Evolutionary conservation across 352 stramenopile species (phyloP).

Genomic region (Phytophthora crassamura): DNA sequence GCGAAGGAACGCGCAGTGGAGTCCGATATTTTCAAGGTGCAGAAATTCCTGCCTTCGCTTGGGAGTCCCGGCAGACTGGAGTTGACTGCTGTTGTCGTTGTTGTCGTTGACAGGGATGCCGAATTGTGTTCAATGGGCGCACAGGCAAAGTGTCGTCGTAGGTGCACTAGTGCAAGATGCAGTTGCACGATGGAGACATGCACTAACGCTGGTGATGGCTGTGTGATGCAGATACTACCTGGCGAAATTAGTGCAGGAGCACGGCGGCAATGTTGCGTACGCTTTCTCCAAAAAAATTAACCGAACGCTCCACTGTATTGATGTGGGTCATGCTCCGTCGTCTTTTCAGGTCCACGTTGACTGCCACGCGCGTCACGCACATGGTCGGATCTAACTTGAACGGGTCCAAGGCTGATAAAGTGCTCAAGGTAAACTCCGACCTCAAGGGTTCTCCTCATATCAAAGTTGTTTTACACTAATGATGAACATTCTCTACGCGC

Average conservation of each 20-base stretch:
- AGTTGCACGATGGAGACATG: not conserved
- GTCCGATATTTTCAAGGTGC: constrained; percentile 66
- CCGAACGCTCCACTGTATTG: not conserved
- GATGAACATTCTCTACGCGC: not conserved
- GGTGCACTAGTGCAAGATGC: constrained; percentile 5
- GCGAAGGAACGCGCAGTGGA: constrained; percentile 9
- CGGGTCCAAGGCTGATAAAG: constrained; percentile 75
- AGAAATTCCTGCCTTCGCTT: not conserved
- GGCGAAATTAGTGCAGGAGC: constrained; percentile 78
- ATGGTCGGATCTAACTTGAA: constrained; percentile 85
- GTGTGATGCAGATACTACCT: constrained; percentile 71
- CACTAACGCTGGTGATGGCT: not conserved
- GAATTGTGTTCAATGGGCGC: constrained; percentile 82
- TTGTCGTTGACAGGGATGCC: constrained; percentile 58
- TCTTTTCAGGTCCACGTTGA: constrained; percentile 42
- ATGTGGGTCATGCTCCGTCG: not conserved
- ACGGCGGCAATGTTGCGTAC: constrained; percentile 77
- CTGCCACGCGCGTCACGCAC: constrained; percentile 72
- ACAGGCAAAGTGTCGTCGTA: constrained; percentile 87
- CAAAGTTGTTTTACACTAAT: constrained; percentile 1
- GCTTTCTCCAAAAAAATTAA: not conserved
- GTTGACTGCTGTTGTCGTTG: not conserved
- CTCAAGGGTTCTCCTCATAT: not conserved
- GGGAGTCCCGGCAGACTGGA: not conserved
- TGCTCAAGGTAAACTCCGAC: constrained; percentile 56